phyloP scores from a whole-genome alignment of 2,329 filamentous ascomycete genomes.

The Dactylellina haptotyla region DNA sequence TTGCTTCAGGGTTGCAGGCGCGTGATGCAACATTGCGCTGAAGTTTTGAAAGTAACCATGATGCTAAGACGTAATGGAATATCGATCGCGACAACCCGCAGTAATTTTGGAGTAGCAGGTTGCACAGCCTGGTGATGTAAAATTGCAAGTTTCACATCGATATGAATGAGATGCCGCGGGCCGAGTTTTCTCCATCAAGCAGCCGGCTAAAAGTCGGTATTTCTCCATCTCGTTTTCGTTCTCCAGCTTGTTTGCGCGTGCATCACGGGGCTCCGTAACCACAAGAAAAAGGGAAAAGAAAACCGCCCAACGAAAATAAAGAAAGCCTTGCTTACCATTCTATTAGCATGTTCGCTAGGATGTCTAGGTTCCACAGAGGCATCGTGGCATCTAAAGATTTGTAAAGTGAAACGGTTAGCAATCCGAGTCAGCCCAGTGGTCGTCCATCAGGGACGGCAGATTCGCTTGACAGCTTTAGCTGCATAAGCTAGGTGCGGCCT shows the following conservation, averaged over 20 bases:
- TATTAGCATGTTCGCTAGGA: slow-evolving; percentile 80
- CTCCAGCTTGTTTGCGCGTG: not conserved
- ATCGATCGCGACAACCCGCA: slow-evolving; percentile 21
- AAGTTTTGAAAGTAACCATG: slow-evolving; percentile 39
- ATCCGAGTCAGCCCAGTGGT: slow-evolving; percentile 11
- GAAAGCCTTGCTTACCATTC: slow-evolving; percentile 67
- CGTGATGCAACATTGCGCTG: slow-evolving; percentile 31
- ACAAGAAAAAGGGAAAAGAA: slow-evolving; percentile 9
- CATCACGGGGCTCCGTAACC: slow-evolving; percentile 35
- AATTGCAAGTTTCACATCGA: slow-evolving; percentile 30
- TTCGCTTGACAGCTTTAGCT: slow-evolving; percentile 38
- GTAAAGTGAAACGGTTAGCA: slow-evolving; percentile 9
- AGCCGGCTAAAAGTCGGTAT: slow-evolving; percentile 45
- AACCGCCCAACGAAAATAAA: too few relatives aligned
- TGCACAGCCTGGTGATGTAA: slow-evolving; percentile 24
- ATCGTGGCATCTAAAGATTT: slow-evolving; percentile 74
- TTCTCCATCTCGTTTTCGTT: slow-evolving; percentile 18
- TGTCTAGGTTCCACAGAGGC: slow-evolving; percentile 68
- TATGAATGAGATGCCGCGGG: slow-evolving; percentile 30
- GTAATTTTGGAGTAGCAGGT: not conserved
- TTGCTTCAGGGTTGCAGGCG: slow-evolving; percentile 24
- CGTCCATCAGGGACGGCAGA: not conserved
- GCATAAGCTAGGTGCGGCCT: slow-evolving; percentile 38
- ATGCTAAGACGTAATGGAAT: slow-evolving; percentile 39
- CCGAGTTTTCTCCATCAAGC: slow-evolving; percentile 28